phyloP scores from a whole-genome alignment of 2,329 filamentous ascomycete species.

The Arthrobotrys sphaeroides region DNA sequence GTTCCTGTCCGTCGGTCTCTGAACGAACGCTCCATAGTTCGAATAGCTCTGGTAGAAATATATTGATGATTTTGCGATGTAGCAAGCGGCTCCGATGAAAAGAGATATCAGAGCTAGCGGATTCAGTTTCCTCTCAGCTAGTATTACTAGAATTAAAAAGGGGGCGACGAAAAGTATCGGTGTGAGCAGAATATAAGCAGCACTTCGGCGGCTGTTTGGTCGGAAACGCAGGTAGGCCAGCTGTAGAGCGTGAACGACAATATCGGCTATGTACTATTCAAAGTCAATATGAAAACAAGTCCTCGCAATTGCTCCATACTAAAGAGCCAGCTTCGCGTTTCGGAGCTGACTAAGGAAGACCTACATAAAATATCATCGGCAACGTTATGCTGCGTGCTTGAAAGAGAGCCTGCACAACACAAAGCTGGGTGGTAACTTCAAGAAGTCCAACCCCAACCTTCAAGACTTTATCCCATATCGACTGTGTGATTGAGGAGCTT shows the following conservation, averaged over 20 bases:
- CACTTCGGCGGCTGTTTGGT: background rate
- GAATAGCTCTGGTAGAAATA: background rate
- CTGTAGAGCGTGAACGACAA: background rate
- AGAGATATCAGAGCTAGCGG: background rate
- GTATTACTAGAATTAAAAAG: background rate
- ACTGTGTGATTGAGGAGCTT: background rate
- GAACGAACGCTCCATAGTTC: too few species aligned
- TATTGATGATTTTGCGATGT: conserved; percentile 9
- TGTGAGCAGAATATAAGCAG: background rate
- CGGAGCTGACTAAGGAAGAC: background rate
- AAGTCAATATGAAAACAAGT: background rate
- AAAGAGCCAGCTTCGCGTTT: background rate
- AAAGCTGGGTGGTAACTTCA: conserved; percentile 19
- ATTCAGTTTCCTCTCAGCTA: conserved; percentile 31
- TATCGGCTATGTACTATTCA: conserved; percentile 18
- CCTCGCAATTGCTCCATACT: too few species aligned
- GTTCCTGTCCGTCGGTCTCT: background rate
- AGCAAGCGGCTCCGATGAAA: background rate
- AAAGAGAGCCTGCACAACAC: conserved; percentile 30
- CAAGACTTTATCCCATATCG: background rate
- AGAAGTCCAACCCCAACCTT: background rate
- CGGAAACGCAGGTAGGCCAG: background rate
- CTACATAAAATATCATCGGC: conserved; percentile 44
- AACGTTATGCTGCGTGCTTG: conserved; percentile 35
- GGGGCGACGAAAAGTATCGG: background rate